Evolutionary conservation across 306 rosid genomes (phyloP), one percentile per base, ranked within the genome.

Genomic region (Vicia sativa): DNA sequence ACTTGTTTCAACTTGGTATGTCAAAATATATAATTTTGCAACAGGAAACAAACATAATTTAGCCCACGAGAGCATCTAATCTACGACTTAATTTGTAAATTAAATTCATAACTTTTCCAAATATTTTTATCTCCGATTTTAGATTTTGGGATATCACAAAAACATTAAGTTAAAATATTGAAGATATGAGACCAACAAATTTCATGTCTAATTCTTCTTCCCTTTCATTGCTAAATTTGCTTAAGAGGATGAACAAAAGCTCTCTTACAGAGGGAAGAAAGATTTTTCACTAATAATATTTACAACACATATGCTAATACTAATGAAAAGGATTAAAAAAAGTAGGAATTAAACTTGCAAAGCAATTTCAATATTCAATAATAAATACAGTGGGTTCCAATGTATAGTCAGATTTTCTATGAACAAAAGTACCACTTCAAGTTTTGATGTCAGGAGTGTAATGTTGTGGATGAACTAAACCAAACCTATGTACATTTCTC

Each of bases 401-500:
- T 21, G 26, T 26, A 12, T 26, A 34, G 28, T 57, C 65, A 62
- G 25, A 75, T 59, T 71, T 64, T 71, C 61, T 82, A 79, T 82
- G 67, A 65, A 75, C 87, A 82, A 31, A 54, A 34, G 38, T 7
- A 34, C 38, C 62, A 67, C 53, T 31, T 49, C 55, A 45, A 14
- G 68, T 37, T 46, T 65, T 18, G 62, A 35, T 52, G 75, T 67
- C 56, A 42, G 56, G 31, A 45, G 13, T 6, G 6, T 52, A 21
- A 21, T 4, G 16, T 5, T 48, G 26, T 42, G 67, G 43, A 52
- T 31, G 67, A 61, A 19, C 67, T 39, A 68, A 64, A 72, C 70
- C 76, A 80, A 68, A 71, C 74, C 65, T 85, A 85, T 87, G 76
- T 84, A 89, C 96, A 92, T 71, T 89, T 83, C 7, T 35, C 16